These are phyloP conservation scores for Nicotiana noctiflora DNA, from an alignment of 257 asterid genomes.

Conservation along the genomic window DNA sequence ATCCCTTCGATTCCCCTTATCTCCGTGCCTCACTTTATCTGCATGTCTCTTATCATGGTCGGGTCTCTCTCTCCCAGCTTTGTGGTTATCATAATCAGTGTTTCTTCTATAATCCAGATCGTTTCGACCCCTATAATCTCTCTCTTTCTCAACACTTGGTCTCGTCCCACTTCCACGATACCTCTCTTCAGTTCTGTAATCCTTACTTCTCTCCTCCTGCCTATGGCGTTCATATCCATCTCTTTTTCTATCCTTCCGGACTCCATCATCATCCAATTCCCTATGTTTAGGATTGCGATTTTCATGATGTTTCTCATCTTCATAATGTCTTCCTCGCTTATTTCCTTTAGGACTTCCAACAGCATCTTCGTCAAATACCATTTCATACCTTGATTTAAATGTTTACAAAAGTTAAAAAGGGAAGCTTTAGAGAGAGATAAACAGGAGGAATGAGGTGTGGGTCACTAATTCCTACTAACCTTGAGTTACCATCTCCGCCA, in stretches of 20 bases:
- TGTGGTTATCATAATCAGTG: conserved; percentile 12
- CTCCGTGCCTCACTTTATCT: conserved; percentile 19
- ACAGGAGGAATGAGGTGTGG: conserved; percentile 10
- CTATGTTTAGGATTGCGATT: conserved; percentile 24
- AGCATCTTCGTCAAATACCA: conserved; percentile 87
- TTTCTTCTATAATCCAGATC: conserved; percentile 30
- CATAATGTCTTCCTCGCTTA: conserved; percentile 49
- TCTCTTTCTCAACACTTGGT: conserved; percentile 31
- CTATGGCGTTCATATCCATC: conserved; percentile 27
- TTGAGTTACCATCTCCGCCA: conserved; percentile 63
- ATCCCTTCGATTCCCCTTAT: conserved; percentile 31
- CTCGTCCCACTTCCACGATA: conserved; percentile 25
- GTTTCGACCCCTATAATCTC: conserved; percentile 33
- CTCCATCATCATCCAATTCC: conserved; percentile 24
- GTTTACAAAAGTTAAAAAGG: not conserved
- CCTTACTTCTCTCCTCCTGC: conserved; percentile 28
- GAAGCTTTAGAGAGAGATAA: not conserved
- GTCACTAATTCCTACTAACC: conserved; percentile 32
- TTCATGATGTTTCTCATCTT: conserved; percentile 27
- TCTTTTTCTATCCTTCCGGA: conserved; percentile 39
- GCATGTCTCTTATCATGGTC: conserved; percentile 4
- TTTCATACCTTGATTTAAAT: conserved; percentile 59
- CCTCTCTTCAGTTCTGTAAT: conserved; percentile 27
- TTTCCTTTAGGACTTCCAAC: conserved; percentile 36
- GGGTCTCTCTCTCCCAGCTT: conserved; percentile 24